Conservation (phyloP, 345 rosid genomes). For the Euclidium syriacum region DNA sequence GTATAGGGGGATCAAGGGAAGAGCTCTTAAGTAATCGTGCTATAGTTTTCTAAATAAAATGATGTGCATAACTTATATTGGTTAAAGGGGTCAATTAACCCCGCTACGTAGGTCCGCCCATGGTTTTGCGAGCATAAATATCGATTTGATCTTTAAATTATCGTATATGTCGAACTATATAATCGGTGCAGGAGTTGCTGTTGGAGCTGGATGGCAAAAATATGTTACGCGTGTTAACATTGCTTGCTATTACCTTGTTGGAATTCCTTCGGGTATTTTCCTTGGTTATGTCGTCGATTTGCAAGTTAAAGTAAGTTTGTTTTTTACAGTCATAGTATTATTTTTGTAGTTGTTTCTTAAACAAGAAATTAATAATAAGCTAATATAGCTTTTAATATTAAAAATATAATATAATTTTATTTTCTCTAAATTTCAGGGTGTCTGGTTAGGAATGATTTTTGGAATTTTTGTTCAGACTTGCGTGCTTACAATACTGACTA, state of each 20-base stretch:
- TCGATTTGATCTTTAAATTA: background rate
- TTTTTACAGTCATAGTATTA: no score
- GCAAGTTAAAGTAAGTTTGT: constrained; percentile 55
- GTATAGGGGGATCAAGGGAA: no score
- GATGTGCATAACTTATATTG: no score
- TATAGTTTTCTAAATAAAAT: no score
- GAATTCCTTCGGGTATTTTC: constrained; percentile 59
- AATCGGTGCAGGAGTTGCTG: constrained; percentile 50
- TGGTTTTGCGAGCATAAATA: no score
- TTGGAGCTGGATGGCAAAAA: constrained; percentile 79
- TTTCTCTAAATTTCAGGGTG: constrained; percentile 38
- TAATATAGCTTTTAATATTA: background rate
- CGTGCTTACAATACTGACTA: constrained; percentile 28
- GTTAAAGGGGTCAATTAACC: no score
- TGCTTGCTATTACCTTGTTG: constrained; percentile 60
- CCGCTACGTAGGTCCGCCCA: no score
- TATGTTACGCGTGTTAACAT: constrained; percentile 60
- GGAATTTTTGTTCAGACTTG: constrained; percentile 48
- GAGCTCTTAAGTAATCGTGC: no score
- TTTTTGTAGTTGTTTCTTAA: background rate
- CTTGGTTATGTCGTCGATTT: constrained; percentile 50
- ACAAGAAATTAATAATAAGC: background rate
- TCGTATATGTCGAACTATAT: background rate
- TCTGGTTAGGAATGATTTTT: constrained; percentile 72
- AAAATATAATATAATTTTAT: background rate